A percentile compares a stretch with the other conserved stretches of the same genome.
Conservation (phyloP, 148 eudicot genomes). For the Persicaria tinctoria region DNA sequence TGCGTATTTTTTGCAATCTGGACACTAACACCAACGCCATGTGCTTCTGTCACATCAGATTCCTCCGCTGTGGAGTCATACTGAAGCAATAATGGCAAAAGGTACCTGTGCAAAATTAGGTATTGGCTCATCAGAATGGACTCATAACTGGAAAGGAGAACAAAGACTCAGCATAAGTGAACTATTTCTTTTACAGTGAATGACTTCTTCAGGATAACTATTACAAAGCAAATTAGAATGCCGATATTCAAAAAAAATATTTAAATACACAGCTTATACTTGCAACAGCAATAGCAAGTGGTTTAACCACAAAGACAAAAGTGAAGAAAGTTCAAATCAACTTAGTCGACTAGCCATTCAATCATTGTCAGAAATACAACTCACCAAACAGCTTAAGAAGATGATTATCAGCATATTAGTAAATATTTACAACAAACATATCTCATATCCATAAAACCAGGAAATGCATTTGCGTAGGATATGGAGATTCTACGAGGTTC, state of each 20-base stretch:
- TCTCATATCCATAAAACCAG: not conserved
- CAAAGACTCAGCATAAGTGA: not conserved
- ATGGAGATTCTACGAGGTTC: not conserved
- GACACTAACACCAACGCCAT: conserved; percentile 92
- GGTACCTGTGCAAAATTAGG: conserved; percentile 47
- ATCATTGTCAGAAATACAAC: not conserved
- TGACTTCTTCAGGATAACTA: not conserved
- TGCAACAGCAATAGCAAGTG: not conserved
- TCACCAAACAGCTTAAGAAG: not conserved
- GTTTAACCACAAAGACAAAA: not conserved
- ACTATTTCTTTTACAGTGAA: not conserved
- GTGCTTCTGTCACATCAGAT: conserved; percentile 66
- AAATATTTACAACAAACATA: not conserved
- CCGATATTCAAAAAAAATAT: not conserved
- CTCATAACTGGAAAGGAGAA: not conserved
- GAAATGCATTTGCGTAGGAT: not conserved
- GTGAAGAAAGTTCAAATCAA: not conserved
- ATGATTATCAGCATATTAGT: not conserved
- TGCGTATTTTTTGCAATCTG: conserved; percentile 90
- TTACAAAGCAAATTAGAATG: not conserved
- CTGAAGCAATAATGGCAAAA: conserved; percentile 85
- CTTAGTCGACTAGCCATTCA: not conserved
- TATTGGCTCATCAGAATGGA: not conserved
- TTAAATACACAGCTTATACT: not conserved
- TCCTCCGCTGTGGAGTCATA: conserved; percentile 97